Conservation (phyloP, 352 stramenopile genomes). For the Phytopythium helicoides region DNA sequence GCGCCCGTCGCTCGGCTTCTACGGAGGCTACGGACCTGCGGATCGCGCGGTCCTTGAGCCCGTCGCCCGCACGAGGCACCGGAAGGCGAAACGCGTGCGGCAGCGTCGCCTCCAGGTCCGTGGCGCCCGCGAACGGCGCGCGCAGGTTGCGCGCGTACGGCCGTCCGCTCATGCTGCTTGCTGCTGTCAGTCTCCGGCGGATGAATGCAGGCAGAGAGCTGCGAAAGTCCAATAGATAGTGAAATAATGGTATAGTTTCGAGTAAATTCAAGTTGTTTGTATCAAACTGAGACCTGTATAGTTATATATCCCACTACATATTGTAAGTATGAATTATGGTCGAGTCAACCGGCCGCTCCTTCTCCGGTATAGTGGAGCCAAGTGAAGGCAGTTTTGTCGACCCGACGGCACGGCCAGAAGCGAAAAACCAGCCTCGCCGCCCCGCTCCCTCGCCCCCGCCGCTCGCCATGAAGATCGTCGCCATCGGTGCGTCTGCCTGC, state of each 20-base stretch:
- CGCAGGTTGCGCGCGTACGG: conserved; percentile 62
- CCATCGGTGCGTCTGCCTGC: conserved; percentile 53
- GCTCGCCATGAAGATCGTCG: conserved; percentile 79
- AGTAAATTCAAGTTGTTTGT: too few relatives aligned
- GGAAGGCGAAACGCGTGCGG: conserved; percentile 56
- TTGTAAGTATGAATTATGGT: too few relatives aligned
- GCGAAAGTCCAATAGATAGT: too few relatives aligned
- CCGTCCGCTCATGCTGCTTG: conserved; percentile 53
- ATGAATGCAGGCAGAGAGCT: too few relatives aligned
- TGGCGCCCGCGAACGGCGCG: conserved; percentile 39
- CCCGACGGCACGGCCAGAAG: background rate
- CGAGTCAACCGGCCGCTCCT: background rate
- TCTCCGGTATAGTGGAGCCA: background rate
- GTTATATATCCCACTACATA: too few relatives aligned
- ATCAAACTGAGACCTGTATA: too few relatives aligned
- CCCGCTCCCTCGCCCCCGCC: conserved; percentile 1
- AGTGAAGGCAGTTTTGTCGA: conserved; percentile 2
- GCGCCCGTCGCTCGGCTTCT: too few relatives aligned
- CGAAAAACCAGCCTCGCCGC: too few relatives aligned
- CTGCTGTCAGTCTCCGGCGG: background rate
- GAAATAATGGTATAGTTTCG: too few relatives aligned
- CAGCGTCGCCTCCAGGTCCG: conserved; percentile 57
- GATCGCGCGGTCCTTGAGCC: conserved; percentile 49
- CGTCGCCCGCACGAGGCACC: conserved; percentile 13
- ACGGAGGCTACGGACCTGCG: conserved; percentile 26